Conservation (phyloP, 768 basidiomycete genomes). For the Mycena floridula region DNA sequence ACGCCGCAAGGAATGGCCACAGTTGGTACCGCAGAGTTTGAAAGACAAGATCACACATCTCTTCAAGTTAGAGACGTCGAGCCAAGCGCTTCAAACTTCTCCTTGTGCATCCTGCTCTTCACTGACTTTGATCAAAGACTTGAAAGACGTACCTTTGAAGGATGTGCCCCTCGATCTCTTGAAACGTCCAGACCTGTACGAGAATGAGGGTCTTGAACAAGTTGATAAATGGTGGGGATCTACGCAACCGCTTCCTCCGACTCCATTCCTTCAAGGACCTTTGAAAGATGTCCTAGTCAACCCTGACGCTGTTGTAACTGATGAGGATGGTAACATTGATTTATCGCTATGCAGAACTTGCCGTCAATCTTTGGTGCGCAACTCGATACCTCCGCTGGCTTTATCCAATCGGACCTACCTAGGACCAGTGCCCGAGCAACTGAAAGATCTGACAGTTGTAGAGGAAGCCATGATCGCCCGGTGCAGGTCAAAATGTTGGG, state of each 20-base stretch:
- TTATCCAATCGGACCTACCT: conserved; percentile 25
- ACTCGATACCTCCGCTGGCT: conserved; percentile 18
- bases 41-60: neutral
- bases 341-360: conserved; percentile 18
- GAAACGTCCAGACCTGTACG: neutral
- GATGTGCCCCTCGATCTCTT: neutral
- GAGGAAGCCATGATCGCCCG: conserved; percentile 34
- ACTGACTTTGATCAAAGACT: neutral
- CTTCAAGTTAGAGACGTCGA: neutral
- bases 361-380: conserved; percentile 2
- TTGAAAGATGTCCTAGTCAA: conserved; percentile 3
- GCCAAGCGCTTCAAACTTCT: neutral
- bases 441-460: conserved; percentile 26
- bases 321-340: neutral
- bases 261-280: neutral
- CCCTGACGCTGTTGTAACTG: neutral
- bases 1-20: too few relatives aligned
- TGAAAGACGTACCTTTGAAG: neutral
- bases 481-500: conserved; percentile 29
- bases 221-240: conserved; percentile 1
- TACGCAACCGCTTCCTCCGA: neutral
- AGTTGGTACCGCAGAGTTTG: neutral
- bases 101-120: neutral
- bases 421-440: conserved; percentile 20
- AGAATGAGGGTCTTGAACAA: neutral